Evolutionary conservation across 306 rosid genomes (phyloP).

Genomic region (Spatholobus suberectus): DNA sequence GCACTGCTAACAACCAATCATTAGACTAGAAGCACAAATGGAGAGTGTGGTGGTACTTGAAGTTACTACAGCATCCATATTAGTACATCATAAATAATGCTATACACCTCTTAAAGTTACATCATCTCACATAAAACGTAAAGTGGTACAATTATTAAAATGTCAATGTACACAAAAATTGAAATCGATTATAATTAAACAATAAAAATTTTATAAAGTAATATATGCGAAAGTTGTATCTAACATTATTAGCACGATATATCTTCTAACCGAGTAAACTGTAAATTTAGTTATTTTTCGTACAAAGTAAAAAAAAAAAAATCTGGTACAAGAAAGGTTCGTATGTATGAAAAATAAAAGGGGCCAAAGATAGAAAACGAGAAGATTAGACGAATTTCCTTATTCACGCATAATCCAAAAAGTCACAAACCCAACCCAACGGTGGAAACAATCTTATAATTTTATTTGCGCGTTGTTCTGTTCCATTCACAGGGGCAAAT

Average conservation of each 20-base stretch:
- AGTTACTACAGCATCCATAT: neutral
- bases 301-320: neutral
- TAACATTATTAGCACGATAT: neutral
- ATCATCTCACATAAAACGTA: neutral
- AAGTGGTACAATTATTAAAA: neutral
- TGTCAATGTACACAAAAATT: neutral
- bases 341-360: neutral
- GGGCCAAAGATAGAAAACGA: neutral
- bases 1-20: neutral
- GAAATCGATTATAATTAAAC: neutral
- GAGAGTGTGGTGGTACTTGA: neutral
- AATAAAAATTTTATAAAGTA: no score
- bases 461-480: neutral
- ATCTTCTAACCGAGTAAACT: neutral
- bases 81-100: neutral
- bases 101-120: neutral
- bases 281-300: neutral
- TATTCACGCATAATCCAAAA: conserved; percentile 1
- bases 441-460: neutral
- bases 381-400: neutral
- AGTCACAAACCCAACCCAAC: neutral
- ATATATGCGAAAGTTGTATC: neutral
- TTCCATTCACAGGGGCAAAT: neutral
- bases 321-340: neutral
- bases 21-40: neutral